These are phyloP conservation scores for Tuber umbilicatum DNA, from an alignment of 495 filamentous ascomycete genomes.

Conservation along the genomic window DNA sequence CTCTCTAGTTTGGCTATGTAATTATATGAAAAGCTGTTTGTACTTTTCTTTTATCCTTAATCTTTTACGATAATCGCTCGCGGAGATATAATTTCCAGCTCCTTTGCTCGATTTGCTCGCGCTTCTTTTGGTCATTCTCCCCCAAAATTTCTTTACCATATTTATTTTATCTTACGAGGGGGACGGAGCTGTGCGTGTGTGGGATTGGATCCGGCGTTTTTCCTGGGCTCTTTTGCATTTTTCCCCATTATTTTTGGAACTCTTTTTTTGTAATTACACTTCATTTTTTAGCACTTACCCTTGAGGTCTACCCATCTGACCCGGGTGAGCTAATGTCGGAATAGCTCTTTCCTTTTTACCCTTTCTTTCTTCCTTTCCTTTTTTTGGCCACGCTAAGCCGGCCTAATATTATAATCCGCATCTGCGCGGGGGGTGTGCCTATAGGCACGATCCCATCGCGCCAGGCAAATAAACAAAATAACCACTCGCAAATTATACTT, in stretches of 20 bases:
- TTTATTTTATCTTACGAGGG: neutral
- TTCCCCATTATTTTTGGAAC: neutral
- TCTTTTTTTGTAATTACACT: neutral
- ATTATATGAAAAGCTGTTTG: neutral
- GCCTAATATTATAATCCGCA: neutral
- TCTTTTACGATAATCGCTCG: neutral
- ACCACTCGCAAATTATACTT: neutral
- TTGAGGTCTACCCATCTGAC: neutral
- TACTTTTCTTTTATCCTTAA: neutral
- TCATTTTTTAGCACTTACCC: neutral
- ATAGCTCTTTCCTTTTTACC: neutral
- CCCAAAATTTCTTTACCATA: neutral
- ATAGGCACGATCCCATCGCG: neutral
- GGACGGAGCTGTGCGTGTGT: neutral
- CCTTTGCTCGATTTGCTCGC: neutral
- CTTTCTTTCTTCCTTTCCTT: neutral
- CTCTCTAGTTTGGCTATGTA: neutral
- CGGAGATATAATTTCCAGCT: neutral
- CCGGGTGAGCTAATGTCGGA: neutral
- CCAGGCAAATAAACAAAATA: neutral
- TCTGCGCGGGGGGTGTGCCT: neutral
- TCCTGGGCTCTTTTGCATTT: slow-evolving; percentile 1
- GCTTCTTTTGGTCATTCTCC: neutral
- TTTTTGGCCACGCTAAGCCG: neutral
- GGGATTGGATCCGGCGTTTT: neutral